Evolutionary conservation across 2,329 filamentous ascomycete species (phyloP).

Genomic region (Aspergillus phoenicis): DNA sequence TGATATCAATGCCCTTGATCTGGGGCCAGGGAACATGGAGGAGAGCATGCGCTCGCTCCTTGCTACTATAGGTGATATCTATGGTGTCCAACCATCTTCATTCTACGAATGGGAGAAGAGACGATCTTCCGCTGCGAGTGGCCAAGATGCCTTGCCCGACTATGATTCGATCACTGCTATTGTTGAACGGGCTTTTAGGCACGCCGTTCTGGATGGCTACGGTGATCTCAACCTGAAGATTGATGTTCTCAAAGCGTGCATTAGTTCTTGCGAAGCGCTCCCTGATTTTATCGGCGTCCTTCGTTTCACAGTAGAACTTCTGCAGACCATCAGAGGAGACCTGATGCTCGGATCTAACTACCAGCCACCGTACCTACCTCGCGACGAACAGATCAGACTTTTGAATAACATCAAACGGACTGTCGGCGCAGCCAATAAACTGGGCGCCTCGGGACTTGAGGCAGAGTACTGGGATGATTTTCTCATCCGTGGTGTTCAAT

Average conservation of each 20-base stretch:
- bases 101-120: slow-evolving; percentile 37
- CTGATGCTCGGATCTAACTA: slow-evolving; percentile 73
- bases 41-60: slow-evolving; percentile 43
- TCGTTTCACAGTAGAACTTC: slow-evolving; percentile 78
- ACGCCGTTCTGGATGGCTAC: slow-evolving; percentile 57
- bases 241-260: slow-evolving; percentile 83
- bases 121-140: slow-evolving; percentile 23
- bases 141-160: slow-evolving; percentile 22
- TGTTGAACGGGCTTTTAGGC: slow-evolving; percentile 49
- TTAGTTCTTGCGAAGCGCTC: slow-evolving; percentile 89
- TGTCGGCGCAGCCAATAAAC: slow-evolving; percentile 70
- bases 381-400: slow-evolving; percentile 84
- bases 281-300: slow-evolving; percentile 91
- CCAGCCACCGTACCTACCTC: slow-evolving; percentile 68
- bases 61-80: slow-evolving; percentile 42
- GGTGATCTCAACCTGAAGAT: slow-evolving; percentile 81
- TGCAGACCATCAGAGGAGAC: slow-evolving; percentile 75
- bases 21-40: slow-evolving; percentile 47
- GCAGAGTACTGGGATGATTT: slow-evolving; percentile 99
- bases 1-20: slow-evolving; percentile 47
- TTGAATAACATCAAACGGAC: slow-evolving; percentile 84
- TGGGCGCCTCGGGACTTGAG: slow-evolving; percentile 69
- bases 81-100: slow-evolving; percentile 44
- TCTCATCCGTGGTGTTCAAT: slow-evolving; percentile 73
- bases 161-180: slow-evolving; percentile 43